Conservation (phyloP, 495 filamentous ascomycete species). For the Beverwykella pulmonaria region DNA sequence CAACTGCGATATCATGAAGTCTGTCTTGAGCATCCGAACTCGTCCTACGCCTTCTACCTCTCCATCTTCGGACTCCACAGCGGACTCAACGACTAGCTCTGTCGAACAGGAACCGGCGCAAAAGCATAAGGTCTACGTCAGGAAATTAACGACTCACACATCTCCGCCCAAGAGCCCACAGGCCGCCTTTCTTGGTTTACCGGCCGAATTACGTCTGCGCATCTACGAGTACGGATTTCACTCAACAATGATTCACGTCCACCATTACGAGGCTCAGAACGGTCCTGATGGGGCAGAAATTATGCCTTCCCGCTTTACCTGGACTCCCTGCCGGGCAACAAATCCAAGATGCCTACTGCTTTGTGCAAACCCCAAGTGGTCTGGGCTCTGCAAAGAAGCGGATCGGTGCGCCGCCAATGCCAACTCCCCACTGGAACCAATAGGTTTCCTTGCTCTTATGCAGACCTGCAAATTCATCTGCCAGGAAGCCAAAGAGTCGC, state of each 20-base stretch:
- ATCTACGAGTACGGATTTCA: conserved; percentile 7
- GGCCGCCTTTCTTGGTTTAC: conserved; percentile 6
- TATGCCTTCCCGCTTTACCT: conserved; percentile 1
- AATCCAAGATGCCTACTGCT: conserved; percentile 8
- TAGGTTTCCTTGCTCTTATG: conserved; percentile 1
- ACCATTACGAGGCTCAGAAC: neutral
- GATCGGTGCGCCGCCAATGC: conserved; percentile 11
- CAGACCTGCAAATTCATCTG: conserved; percentile 8
- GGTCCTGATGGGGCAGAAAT: neutral
- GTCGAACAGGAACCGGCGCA: too few species aligned
- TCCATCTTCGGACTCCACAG: too few species aligned
- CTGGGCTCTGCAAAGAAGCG: conserved; percentile 10
- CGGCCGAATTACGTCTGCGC: conserved; percentile 7
- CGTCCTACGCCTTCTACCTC: too few species aligned
- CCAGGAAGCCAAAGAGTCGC: neutral
- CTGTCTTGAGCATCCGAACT: too few species aligned
- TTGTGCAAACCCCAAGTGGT: conserved; percentile 25
- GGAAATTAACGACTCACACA: too few species aligned
- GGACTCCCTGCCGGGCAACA: conserved; percentile 8
- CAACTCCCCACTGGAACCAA: neutral
- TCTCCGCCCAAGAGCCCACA: conserved; percentile 9
- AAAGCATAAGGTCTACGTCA: too few species aligned
- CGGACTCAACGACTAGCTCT: too few species aligned
- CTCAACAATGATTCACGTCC: conserved; percentile 15
- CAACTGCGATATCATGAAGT: too few species aligned